phyloP scores from a whole-genome alignment of 1,284 basidiomycete species.

The Ganoderma lingzhi region DNA sequence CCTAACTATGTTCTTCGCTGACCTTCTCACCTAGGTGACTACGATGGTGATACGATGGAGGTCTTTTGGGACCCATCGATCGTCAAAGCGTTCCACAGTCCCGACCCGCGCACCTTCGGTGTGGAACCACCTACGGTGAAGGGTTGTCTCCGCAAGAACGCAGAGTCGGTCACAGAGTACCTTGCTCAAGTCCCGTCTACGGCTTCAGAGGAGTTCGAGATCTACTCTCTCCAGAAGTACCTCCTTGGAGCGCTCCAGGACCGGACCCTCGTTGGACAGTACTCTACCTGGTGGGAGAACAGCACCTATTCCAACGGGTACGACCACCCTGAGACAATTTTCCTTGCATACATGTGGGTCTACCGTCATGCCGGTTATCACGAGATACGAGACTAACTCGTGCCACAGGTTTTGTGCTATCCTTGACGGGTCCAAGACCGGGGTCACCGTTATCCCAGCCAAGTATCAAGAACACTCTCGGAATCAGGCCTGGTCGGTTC shows the following conservation, averaged over 20 bases:
- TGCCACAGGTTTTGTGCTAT: slow-evolving; percentile 61
- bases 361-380: neutral
- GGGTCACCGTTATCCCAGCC: slow-evolving; percentile 51
- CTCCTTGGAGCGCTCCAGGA: slow-evolving; percentile 58
- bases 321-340: slow-evolving; percentile 52
- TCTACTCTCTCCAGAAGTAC: slow-evolving; percentile 52
- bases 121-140: slow-evolving; percentile 52
- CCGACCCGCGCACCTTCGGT: slow-evolving; percentile 51
- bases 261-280: slow-evolving; percentile 57
- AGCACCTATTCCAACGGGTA: slow-evolving; percentile 62
- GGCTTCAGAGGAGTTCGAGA: slow-evolving; percentile 34
- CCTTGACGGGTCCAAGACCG: slow-evolving; percentile 70
- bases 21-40: slow-evolving; percentile 46
- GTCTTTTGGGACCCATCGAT: slow-evolving; percentile 52
- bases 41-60: slow-evolving; percentile 52
- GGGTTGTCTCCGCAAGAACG: slow-evolving; percentile 50
- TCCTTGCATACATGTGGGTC: slow-evolving; percentile 67
- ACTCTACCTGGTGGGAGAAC: slow-evolving; percentile 64
- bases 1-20: neutral
- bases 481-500: slow-evolving; percentile 18
- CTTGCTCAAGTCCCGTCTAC: slow-evolving; percentile 27
- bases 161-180: slow-evolving; percentile 54
- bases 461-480: slow-evolving; percentile 38
- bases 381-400: neutral
- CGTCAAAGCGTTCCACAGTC: slow-evolving; percentile 58